phyloP scores from a whole-genome alignment of 2,329 filamentous ascomycete species.

The Pseudopyrenochaeta lycopersici region DNA sequence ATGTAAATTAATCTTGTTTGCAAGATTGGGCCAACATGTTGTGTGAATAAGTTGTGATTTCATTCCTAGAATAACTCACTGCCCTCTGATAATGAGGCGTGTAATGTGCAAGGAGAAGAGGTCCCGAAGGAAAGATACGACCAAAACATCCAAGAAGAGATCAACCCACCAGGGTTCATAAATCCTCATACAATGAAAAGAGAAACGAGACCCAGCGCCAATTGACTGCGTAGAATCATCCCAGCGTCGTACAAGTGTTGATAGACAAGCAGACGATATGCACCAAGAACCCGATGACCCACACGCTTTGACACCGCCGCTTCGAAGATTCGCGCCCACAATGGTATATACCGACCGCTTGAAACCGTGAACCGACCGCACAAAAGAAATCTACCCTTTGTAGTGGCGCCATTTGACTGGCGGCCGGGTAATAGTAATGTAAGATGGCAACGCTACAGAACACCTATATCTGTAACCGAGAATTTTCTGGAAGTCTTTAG shows the following conservation, averaged over 20 bases:
- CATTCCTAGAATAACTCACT: slow-evolving; percentile 46
- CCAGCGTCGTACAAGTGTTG: slow-evolving; percentile 51
- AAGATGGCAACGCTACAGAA: slow-evolving; percentile 46
- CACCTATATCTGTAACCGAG: slow-evolving; percentile 45
- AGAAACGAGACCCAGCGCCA: slow-evolving; percentile 35
- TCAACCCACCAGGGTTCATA: slow-evolving; percentile 31
- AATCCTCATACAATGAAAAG: slow-evolving; percentile 47
- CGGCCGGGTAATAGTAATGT: slow-evolving; percentile 41
- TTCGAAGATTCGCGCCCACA: slow-evolving; percentile 49
- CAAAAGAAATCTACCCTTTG: slow-evolving; percentile 54
- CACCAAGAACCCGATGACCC: slow-evolving; percentile 43
- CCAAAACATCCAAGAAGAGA: slow-evolving; percentile 43
- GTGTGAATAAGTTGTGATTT: slow-evolving; percentile 43
- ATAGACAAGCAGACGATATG: slow-evolving; percentile 45
- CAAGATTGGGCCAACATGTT: not conserved
- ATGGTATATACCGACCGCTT: slow-evolving; percentile 53
- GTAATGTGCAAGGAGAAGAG: slow-evolving; percentile 40
- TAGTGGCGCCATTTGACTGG: slow-evolving; percentile 32
- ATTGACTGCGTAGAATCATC: slow-evolving; percentile 49
- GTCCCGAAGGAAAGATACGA: slow-evolving; percentile 29
- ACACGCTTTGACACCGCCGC: slow-evolving; percentile 48
- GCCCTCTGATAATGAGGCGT: slow-evolving; percentile 46
- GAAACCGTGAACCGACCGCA: slow-evolving; percentile 44
- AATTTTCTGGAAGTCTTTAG: slow-evolving; percentile 47
- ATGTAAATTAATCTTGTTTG: not conserved